phyloP scores from a whole-genome alignment of 208 protist species.

The Sergeia podlipaevii region DNA sequence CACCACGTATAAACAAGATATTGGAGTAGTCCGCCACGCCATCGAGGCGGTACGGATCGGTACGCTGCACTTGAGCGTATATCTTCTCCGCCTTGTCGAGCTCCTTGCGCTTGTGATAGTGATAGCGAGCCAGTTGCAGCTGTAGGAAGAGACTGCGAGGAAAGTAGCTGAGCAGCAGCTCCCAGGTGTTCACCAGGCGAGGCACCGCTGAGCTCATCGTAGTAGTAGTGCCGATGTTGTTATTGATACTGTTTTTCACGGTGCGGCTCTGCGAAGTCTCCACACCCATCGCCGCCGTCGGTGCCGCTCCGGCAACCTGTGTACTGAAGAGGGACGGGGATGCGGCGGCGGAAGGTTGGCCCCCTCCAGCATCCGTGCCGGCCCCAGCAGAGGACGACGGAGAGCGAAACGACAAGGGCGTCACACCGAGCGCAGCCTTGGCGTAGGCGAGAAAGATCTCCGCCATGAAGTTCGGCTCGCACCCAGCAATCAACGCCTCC shows the following conservation, averaged over 20 bases:
- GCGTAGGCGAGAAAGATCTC: slow-evolving; percentile 65
- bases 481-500: slow-evolving; percentile 21
- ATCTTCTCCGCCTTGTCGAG: slow-evolving; percentile 73
- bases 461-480: slow-evolving; percentile 58
- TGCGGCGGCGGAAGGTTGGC: slow-evolving; percentile 4
- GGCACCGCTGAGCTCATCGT: slow-evolving; percentile 6
- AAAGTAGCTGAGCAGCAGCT: slow-evolving; percentile 51
- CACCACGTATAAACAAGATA: slow-evolving; percentile 95
- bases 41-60: slow-evolving; percentile 91
- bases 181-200: slow-evolving; percentile 48
- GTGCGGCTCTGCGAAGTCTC: not conserved
- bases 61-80: slow-evolving; percentile 81
- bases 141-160: slow-evolving; percentile 66
- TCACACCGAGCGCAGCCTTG: slow-evolving; percentile 53
- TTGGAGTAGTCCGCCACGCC: slow-evolving; percentile 95
- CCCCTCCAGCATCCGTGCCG: slow-evolving; percentile 7
- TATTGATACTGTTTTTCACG: not conserved
- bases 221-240: not conserved
- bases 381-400: not conserved
- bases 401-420: slow-evolving; percentile 21
- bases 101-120: slow-evolving; percentile 88
- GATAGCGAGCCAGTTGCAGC: slow-evolving; percentile 77
- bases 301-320: not conserved
- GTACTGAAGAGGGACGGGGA: not conserved
- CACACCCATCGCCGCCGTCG: not conserved